Evolutionary conservation across 352 stramenopile genomes (phyloP).

Genomic region (Phytophthora chlamydospora): DNA sequence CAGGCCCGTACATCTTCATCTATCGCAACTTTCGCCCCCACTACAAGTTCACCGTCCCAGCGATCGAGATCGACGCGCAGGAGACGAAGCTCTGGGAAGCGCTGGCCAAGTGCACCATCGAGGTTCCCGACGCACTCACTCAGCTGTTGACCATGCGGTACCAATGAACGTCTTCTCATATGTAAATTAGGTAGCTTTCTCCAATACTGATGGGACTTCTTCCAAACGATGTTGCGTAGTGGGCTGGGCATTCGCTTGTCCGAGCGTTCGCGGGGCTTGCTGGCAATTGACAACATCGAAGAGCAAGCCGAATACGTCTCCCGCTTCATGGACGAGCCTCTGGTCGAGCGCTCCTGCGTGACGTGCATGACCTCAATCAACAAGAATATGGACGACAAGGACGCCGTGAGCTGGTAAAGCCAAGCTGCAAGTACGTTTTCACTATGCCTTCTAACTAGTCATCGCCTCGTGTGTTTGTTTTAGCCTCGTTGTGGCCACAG

Average conservation of each 20-base stretch:
- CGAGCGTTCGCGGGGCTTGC: constrained; percentile 68
- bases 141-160: constrained; percentile 73
- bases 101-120: constrained; percentile 71
- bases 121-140: constrained; percentile 67
- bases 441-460: too few species aligned
- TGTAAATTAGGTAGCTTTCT: too few species aligned
- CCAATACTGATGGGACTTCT: neutral
- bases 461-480: constrained; percentile 4
- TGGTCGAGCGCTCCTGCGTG: constrained; percentile 76
- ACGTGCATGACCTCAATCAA: constrained; percentile 91
- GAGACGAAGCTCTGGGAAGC: constrained; percentile 77
- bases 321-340: constrained; percentile 78
- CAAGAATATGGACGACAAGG: constrained; percentile 87
- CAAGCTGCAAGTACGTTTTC: neutral
- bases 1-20: constrained; percentile 89
- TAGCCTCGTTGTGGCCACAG: constrained; percentile 88
- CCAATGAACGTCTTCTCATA: too few species aligned
- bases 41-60: constrained; percentile 90
- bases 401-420: constrained; percentile 73
- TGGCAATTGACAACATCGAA: constrained; percentile 85
- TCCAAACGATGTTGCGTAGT: constrained; percentile 23
- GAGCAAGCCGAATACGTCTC: constrained; percentile 85
- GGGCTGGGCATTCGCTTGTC: constrained; percentile 70
- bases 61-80: constrained; percentile 74
- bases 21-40: constrained; percentile 92